phyloP scores from a whole-genome alignment of 306 rosid genomes.

The Cicer cuneatum region DNA sequence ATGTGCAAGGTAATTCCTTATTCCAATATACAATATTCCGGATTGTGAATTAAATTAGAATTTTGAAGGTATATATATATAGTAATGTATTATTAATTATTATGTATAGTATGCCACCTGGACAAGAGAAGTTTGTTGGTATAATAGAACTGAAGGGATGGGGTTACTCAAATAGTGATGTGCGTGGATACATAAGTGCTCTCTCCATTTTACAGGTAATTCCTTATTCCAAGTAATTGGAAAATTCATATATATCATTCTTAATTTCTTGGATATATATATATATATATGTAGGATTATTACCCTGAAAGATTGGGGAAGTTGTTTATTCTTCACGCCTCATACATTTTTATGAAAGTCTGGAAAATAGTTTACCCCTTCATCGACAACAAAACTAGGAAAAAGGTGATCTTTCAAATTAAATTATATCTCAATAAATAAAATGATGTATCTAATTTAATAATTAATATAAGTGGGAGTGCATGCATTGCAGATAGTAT shows the following conservation, averaged over 20 bases:
- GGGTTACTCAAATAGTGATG: slow-evolving; percentile 69
- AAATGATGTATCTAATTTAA: too few species aligned
- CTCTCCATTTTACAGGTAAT: slow-evolving; percentile 64
- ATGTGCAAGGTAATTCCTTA: slow-evolving; percentile 56
- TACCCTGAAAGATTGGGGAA: slow-evolving; percentile 91
- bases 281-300: slow-evolving; percentile 93
- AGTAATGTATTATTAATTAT: too few species aligned
- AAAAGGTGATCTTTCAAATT: slow-evolving; percentile 63
- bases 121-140: slow-evolving; percentile 59
- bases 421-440: background rate
- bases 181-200: slow-evolving; percentile 57
- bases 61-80: background rate
- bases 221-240: background rate
- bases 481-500: slow-evolving; percentile 56
- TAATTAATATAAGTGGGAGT: too few species aligned
- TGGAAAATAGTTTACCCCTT: slow-evolving; percentile 88
- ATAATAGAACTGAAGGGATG: slow-evolving; percentile 69
- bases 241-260: background rate
- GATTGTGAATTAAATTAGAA: background rate
- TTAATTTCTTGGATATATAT: slow-evolving; percentile 15
- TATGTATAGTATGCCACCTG: slow-evolving; percentile 57
- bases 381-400: slow-evolving; percentile 80
- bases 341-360: slow-evolving; percentile 75
- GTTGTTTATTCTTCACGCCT: slow-evolving; percentile 68
- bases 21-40: background rate